A percentile compares a stretch with the other conserved stretches of the same genome.
Conservation (phyloP, 768 basidiomycete species). For the Mycena amicta region DNA sequence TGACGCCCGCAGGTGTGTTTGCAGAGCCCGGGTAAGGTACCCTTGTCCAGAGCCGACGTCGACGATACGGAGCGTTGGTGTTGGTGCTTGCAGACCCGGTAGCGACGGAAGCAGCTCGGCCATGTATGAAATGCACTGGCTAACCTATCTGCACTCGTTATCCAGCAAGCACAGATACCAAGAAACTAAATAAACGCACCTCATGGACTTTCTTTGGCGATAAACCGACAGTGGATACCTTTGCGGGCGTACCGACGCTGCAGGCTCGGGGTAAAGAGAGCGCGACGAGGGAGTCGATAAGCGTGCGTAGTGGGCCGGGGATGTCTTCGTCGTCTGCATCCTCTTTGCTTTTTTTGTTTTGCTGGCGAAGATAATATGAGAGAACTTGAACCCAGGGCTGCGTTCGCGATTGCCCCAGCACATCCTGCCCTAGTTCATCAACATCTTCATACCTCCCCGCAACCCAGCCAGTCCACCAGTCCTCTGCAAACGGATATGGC, state of each 20-base stretch:
- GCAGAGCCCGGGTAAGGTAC: constrained; percentile 60
- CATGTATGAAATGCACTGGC: constrained; percentile 62
- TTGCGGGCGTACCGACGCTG: constrained; percentile 5
- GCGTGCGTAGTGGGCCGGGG: not conserved
- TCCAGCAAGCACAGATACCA: not conserved
- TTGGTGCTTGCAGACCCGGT: not conserved
- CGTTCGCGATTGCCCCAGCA: no score
- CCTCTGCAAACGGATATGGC: constrained; percentile 27
- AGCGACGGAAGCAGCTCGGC: constrained; percentile 35
- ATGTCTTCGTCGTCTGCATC: not conserved
- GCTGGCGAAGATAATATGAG: no score
- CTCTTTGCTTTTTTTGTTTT: not conserved
- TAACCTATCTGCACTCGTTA: constrained; percentile 35
- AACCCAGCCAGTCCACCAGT: constrained; percentile 42
- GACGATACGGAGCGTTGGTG: constrained; percentile 47
- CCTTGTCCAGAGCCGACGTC: constrained; percentile 80
- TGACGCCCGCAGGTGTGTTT: constrained; percentile 32
- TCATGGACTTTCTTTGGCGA: constrained; percentile 81
- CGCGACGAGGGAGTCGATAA: constrained; percentile 9
- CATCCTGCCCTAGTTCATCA: constrained; percentile 4
- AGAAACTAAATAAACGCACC: constrained; percentile 19
- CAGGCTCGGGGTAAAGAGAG: not conserved
- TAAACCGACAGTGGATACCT: constrained; percentile 46
- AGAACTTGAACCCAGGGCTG: no score
- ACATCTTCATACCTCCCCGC: not conserved